Conservation (phyloP, 2,329 filamentous ascomycete species). For the Tolypocladium tundrense region DNA sequence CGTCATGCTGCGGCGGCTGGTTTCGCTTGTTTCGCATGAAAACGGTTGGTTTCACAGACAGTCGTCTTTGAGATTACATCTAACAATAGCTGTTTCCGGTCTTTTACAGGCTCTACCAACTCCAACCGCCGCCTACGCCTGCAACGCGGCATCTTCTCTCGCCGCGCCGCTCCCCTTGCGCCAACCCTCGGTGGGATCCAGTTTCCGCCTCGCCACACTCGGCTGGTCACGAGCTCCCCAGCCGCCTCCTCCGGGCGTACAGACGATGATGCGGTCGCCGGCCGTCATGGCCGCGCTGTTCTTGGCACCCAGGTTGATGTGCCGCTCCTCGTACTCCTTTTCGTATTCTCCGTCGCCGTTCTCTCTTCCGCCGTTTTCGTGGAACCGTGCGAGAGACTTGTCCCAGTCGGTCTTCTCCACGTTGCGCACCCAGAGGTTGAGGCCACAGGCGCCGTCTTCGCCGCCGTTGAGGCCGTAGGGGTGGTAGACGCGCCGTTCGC, state of each 20-base stretch:
- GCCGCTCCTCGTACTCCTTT: constrained; percentile 44
- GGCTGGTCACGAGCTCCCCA: constrained; percentile 56
- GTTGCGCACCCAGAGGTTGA: constrained; percentile 80
- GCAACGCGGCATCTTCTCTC: constrained; percentile 48
- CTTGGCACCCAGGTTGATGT: constrained; percentile 68
- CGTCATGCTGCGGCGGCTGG: not conserved
- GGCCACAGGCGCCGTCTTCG: constrained; percentile 62
- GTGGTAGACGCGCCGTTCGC: constrained; percentile 60
- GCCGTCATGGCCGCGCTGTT: constrained; percentile 68
- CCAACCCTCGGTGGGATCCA: constrained; percentile 47
- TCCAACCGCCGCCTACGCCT: constrained; percentile 29
- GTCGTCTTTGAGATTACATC: not conserved
- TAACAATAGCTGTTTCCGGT: not conserved
- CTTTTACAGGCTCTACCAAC: not conserved
- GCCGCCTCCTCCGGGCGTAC: constrained; percentile 69
- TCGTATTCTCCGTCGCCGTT: constrained; percentile 11
- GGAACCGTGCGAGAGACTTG: constrained; percentile 29
- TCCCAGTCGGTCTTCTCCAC: constrained; percentile 49
- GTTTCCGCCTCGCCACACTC: constrained; percentile 35
- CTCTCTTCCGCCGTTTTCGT: constrained; percentile 14
- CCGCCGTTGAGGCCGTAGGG: constrained; percentile 70
- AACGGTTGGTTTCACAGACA: not conserved
- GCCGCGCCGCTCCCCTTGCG: constrained; percentile 46
- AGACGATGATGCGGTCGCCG: constrained; percentile 68
- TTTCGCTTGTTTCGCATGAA: not conserved